Percentiles rank a stretch among this genome's conserved stretches.
Conservation (phyloP, 2,329 filamentous ascomycete genomes). For the Pseudocercospora fuligena region DNA sequence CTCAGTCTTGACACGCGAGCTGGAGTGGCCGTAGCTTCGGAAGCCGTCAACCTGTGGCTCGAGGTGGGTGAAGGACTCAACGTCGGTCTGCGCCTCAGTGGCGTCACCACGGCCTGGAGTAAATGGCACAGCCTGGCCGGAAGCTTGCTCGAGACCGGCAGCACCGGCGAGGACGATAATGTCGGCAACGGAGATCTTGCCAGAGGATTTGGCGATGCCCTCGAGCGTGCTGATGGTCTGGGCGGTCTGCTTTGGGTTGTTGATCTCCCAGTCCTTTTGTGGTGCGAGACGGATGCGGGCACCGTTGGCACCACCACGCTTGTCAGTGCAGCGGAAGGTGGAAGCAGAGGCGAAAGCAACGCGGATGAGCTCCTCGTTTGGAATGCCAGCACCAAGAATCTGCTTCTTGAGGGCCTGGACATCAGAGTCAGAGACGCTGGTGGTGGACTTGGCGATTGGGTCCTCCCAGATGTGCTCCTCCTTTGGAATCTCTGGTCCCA, state of each 20-base stretch:
- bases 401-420: constrained; percentile 69
- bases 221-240: constrained; percentile 67
- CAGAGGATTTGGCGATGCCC: constrained; percentile 62
- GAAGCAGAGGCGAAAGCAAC: constrained; percentile 73
- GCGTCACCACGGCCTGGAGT: constrained; percentile 74
- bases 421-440: constrained; percentile 63
- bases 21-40: constrained; percentile 75
- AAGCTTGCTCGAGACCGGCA: constrained; percentile 74
- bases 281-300: constrained; percentile 76
- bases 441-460: constrained; percentile 66
- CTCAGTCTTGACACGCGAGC: constrained; percentile 66
- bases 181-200: constrained; percentile 79
- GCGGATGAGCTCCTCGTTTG: constrained; percentile 65
- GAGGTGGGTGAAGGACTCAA: constrained; percentile 66
- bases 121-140: constrained; percentile 70
- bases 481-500: constrained; percentile 74
- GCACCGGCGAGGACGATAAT: constrained; percentile 75
- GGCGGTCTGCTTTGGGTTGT: constrained; percentile 70
- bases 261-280: constrained; percentile 73
- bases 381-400: constrained; percentile 67
- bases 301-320: constrained; percentile 82
- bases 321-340: constrained; percentile 75
- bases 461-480: constrained; percentile 78
- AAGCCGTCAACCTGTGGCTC: constrained; percentile 75
- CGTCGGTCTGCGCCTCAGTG: constrained; percentile 72